Evolutionary conservation across 805 yeast genomes (phyloP).

Genomic region (Scheffersomyces amazonensis): DNA sequence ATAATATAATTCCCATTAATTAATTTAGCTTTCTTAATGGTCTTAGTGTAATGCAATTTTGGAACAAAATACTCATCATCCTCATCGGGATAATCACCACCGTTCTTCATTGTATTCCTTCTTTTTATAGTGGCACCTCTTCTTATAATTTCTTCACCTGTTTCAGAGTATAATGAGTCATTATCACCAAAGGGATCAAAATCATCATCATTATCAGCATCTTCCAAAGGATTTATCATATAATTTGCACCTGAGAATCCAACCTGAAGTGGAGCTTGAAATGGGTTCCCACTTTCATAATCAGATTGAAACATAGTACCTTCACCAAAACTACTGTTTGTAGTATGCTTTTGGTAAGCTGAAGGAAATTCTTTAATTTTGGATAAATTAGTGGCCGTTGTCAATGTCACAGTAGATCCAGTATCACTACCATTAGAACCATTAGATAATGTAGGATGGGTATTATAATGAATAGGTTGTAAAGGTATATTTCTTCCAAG

Average conservation of each 20-base stretch:
- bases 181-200: constrained; percentile 44
- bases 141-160: constrained; percentile 35
- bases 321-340: background rate
- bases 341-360: background rate
- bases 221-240: constrained; percentile 37
- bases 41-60: constrained; percentile 38
- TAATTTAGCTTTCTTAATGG: constrained; percentile 40
- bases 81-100: constrained; percentile 5
- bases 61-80: constrained; percentile 41
- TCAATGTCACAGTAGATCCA: background rate
- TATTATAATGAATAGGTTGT: background rate
- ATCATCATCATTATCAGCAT: constrained; percentile 32
- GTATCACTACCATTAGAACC: constrained; percentile 8
- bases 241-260: constrained; percentile 37
- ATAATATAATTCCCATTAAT: constrained; percentile 44
- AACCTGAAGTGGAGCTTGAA: constrained; percentile 5
- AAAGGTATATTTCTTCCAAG: background rate
- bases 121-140: constrained; percentile 29
- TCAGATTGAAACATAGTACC: background rate
- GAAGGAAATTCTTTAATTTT: background rate
- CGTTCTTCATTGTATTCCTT: constrained; percentile 9
- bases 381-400: background rate
- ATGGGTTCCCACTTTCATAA: background rate
- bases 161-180: constrained; percentile 40
- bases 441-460: background rate